These are phyloP conservation scores for Arthrobotrys megalospora DNA, from an alignment of 2,329 filamentous ascomycete genomes.

Conservation along the genomic window DNA sequence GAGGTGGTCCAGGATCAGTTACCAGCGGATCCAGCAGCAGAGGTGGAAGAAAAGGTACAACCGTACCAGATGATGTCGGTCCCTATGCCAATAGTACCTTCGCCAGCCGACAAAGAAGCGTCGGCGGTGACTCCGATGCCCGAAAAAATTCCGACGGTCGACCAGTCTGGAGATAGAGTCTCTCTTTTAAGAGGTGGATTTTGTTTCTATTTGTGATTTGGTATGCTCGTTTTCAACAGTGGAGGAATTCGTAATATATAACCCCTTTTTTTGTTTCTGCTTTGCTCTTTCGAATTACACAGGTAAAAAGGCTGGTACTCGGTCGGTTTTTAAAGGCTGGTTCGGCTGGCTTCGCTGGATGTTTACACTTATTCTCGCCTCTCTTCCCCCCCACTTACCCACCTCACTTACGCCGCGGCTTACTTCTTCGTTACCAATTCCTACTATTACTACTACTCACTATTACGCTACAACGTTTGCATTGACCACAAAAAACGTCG, in stretches of 20 bases:
- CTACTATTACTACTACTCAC: slow-evolving; percentile 11
- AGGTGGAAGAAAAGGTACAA: slow-evolving; percentile 35
- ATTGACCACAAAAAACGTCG: slow-evolving; percentile 23
- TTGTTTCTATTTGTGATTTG: neutral
- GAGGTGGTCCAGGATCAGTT: slow-evolving; percentile 38
- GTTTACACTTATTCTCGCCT: slow-evolving; percentile 4
- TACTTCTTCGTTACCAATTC: neutral
- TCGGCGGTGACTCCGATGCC: slow-evolving; percentile 15
- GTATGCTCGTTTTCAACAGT: slow-evolving; percentile 10
- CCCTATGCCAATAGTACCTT: slow-evolving; percentile 55
- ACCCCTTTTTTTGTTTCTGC: neutral
- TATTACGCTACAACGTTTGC: slow-evolving; percentile 28
- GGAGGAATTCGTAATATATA: slow-evolving; percentile 10
- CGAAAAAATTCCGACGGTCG: slow-evolving; percentile 22
- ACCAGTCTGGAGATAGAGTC: slow-evolving; percentile 47
- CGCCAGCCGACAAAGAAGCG: slow-evolving; percentile 51
- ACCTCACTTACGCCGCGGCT: neutral
- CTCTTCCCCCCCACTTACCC: neutral
- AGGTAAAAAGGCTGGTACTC: slow-evolving; percentile 19
- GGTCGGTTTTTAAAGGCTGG: slow-evolving; percentile 19
- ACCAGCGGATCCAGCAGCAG: slow-evolving; percentile 42
- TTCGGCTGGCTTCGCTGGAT: slow-evolving; percentile 14
- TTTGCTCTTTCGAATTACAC: neutral
- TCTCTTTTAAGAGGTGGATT: slow-evolving; percentile 20
- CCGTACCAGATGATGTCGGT: slow-evolving; percentile 36